Conservation (phyloP, 352 stramenopile genomes). For the Phytophthora chlamydospora region DNA sequence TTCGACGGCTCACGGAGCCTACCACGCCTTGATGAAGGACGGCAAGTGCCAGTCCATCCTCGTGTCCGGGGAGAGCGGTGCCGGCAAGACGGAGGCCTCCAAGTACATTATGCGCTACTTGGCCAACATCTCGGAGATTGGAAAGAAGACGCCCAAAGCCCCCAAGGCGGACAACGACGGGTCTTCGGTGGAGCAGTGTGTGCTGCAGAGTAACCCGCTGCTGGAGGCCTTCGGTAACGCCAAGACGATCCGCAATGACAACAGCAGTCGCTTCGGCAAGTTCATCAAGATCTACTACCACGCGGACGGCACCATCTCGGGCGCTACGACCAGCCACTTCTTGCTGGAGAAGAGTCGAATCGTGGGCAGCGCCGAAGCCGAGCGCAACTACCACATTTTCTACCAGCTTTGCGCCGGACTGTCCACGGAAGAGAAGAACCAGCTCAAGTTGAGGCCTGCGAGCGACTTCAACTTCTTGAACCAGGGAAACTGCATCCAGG, state of each 20-base stretch:
- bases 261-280: slow-evolving; percentile 96
- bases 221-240: slow-evolving; percentile 94
- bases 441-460: slow-evolving; percentile 85
- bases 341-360: slow-evolving; percentile 98
- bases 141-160: slow-evolving; percentile 76
- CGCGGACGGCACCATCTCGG: slow-evolving; percentile 88
- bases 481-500: slow-evolving; percentile 93
- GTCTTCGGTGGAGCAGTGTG: slow-evolving; percentile 89
- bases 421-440: slow-evolving; percentile 65
- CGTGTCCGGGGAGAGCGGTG: slow-evolving; percentile 86
- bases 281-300: slow-evolving; percentile 97
- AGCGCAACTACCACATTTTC: slow-evolving; percentile 99
- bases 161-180: slow-evolving; percentile 61
- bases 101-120: slow-evolving; percentile 94
- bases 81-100: slow-evolving; percentile 89
- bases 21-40: slow-evolving; percentile 78
- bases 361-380: slow-evolving; percentile 90
- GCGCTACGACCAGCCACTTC: slow-evolving; percentile 96
- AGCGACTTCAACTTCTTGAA: slow-evolving; percentile 94
- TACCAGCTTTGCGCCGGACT: slow-evolving; percentile 95
- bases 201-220: slow-evolving; percentile 93
- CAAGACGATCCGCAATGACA: slow-evolving; percentile 96
- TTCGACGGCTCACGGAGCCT: slow-evolving; percentile 83
- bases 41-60: slow-evolving; percentile 89
- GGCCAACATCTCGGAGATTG: slow-evolving; percentile 90